Evolutionary conservation across 768 basidiomycete species (phyloP).

Genomic region (Astraeus odoratus): DNA sequence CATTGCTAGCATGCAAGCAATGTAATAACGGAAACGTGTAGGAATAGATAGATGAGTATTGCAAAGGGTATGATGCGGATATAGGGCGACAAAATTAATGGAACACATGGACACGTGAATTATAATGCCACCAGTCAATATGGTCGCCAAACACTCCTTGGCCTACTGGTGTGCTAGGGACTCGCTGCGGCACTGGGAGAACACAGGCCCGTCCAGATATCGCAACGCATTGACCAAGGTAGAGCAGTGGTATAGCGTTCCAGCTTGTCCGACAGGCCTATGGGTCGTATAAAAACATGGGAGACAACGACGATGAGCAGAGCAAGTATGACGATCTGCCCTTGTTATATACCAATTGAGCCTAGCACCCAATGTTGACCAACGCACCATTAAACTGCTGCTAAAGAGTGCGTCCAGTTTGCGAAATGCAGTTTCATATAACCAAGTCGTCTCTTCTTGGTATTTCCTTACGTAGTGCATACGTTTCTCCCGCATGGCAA

Average conservation of each 20-base stretch:
- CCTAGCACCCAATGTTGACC: background rate
- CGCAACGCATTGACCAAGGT: background rate
- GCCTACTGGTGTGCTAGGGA: too few species aligned
- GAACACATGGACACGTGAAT: too few species aligned
- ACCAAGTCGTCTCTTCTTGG: background rate
- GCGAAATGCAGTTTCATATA: background rate
- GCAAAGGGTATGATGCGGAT: too few species aligned
- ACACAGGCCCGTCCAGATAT: too few species aligned
- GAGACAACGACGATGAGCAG: background rate
- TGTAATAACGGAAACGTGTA: too few species aligned
- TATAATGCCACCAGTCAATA: too few species aligned
- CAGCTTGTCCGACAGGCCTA: background rate
- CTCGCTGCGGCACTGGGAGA: too few species aligned
- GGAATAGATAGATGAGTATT: too few species aligned
- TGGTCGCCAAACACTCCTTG: too few species aligned
- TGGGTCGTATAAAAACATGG: background rate
- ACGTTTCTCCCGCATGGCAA: slow-evolving; percentile 17
- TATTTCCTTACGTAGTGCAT: slow-evolving; percentile 17
- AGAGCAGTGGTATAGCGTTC: background rate
- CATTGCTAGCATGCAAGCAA: too few species aligned
- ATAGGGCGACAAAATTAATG: too few species aligned
- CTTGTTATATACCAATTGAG: background rate
- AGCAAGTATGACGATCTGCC: background rate
- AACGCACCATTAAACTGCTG: background rate
- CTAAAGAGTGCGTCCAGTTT: background rate